phyloP scores from a whole-genome alignment of 768 basidiomycete genomes.

The Psilocybe sp. region DNA sequence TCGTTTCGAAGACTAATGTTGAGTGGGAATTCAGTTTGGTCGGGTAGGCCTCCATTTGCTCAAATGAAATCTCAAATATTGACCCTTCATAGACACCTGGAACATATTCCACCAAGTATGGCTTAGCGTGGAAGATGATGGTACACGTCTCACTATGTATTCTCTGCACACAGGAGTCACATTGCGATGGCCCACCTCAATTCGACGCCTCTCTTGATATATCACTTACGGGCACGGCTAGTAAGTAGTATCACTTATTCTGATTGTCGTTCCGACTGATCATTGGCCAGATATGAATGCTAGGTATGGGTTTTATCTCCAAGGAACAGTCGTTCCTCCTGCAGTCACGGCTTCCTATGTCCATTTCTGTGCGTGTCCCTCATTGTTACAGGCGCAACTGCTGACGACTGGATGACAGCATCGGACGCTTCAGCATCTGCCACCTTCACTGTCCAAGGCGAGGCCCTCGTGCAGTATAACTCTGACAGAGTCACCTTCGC shows the following conservation, averaged over 20 bases:
- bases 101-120: too few relatives aligned
- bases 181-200: neutral
- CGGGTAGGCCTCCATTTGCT: too few relatives aligned
- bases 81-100: too few relatives aligned
- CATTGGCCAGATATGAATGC: constrained; percentile 6
- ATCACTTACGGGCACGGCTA: constrained; percentile 8
- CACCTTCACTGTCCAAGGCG: neutral
- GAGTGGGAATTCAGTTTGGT: too few relatives aligned
- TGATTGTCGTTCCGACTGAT: too few relatives aligned
- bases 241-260: neutral
- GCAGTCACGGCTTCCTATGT: constrained; percentile 14
- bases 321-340: constrained; percentile 13
- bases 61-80: too few relatives aligned
- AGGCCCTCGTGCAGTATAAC: neutral
- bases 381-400: neutral
- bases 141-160: too few relatives aligned
- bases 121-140: too few relatives aligned
- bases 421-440: constrained; percentile 1
- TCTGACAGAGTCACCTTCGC: neutral
- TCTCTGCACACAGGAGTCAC: too few relatives aligned
- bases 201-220: constrained; percentile 5
- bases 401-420: neutral
- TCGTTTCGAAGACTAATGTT: too few relatives aligned
- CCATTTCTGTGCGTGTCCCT: constrained; percentile 7
- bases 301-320: constrained; percentile 14